These are phyloP conservation scores for Lactarius hatsudake DNA, from an alignment of 768 basidiomycete genomes.

Conservation along the genomic window DNA sequence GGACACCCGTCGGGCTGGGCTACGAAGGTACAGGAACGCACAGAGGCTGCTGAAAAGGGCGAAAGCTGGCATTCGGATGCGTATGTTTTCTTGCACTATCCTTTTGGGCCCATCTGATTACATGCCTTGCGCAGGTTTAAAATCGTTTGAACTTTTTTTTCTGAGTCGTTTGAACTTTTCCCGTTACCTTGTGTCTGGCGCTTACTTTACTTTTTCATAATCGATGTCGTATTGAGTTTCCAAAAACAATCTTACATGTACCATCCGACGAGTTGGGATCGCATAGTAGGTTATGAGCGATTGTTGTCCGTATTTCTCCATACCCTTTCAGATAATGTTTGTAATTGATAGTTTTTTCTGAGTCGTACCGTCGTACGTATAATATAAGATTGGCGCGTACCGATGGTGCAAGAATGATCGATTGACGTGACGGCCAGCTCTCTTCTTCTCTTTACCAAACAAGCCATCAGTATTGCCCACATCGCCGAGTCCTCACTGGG, in stretches of 20 bases:
- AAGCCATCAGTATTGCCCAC: too few relatives aligned
- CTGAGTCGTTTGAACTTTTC: conserved; percentile 1
- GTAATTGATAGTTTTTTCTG: neutral
- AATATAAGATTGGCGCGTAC: too few relatives aligned
- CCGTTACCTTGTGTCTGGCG: neutral
- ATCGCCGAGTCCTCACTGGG: too few relatives aligned
- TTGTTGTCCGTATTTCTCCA: neutral
- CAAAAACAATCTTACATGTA: neutral
- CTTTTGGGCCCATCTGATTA: neutral
- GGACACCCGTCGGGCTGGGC: conserved; percentile 75
- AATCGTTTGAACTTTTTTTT: neutral
- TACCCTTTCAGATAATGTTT: neutral
- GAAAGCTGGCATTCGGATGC: conserved; percentile 55
- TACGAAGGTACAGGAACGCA: conserved; percentile 48
- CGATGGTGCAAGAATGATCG: too few relatives aligned
- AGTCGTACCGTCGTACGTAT: too few relatives aligned
- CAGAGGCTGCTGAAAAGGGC: conserved; percentile 43
- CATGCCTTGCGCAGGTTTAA: conserved; percentile 8
- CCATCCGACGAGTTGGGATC: neutral
- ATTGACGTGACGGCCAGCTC: too few relatives aligned
- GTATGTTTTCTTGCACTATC: conserved; percentile 33
- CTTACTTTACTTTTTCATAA: neutral
- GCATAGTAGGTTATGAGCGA: neutral
- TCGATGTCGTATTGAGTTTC: neutral
- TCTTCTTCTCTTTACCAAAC: too few relatives aligned